phyloP scores from a whole-genome alignment of 129 eudicot genomes.

The Rutidosis leptorrhynchoides region DNA sequence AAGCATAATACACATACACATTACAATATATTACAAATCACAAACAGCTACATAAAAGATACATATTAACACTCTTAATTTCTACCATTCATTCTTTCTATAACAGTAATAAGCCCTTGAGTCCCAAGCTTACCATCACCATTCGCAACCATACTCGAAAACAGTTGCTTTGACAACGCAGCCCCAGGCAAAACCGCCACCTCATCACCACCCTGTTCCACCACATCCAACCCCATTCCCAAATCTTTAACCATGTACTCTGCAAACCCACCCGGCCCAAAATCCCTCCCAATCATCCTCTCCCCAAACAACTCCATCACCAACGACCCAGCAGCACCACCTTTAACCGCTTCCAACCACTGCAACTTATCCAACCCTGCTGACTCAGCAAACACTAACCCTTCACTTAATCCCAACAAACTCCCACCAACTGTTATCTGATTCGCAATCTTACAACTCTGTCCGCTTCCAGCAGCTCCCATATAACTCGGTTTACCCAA shows the following conservation, averaged over 20 bases:
- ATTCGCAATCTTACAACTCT: conserved; percentile 85
- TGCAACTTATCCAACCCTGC: conserved; percentile 64
- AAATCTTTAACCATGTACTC: conserved; percentile 93
- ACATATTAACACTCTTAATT: neutral
- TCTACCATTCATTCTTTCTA: conserved; percentile 75
- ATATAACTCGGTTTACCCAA: conserved; percentile 59
- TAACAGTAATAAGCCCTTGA: conserved; percentile 69
- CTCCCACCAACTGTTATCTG: conserved; percentile 81
- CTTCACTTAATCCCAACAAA: conserved; percentile 88
- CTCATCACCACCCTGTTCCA: conserved; percentile 46
- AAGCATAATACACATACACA: neutral
- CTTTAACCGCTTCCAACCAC: conserved; percentile 69
- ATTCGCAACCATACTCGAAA: conserved; percentile 77
- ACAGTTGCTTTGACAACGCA: conserved; percentile 65
- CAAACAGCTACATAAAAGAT: neutral
- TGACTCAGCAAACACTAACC: conserved; percentile 74
- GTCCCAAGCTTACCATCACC: conserved; percentile 87
- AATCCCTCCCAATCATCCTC: conserved; percentile 81
- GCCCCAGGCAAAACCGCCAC: conserved; percentile 79
- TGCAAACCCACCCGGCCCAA: conserved; percentile 82
- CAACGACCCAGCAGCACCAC: conserved; percentile 83
- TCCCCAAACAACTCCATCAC: conserved; percentile 86
- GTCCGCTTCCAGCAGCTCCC: conserved; percentile 78
- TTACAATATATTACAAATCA: neutral
- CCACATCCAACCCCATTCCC: conserved; percentile 87